Conservation (phyloP, 768 basidiomycete genomes). For the Thelephora ganbajun region DNA sequence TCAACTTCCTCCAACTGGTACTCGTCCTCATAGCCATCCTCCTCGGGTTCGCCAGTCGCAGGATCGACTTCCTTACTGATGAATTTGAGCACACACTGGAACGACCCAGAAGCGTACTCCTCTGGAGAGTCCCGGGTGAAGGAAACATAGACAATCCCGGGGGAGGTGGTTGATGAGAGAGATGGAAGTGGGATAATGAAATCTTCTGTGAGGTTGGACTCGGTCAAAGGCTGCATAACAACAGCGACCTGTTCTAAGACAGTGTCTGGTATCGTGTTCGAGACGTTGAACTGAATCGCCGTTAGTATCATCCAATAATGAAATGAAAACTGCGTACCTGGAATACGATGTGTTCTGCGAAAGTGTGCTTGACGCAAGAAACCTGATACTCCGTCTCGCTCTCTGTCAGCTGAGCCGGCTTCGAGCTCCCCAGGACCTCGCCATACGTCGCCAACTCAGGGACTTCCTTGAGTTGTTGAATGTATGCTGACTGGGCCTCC, state of each 20-base stretch:
- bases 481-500: conserved; percentile 81
- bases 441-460: conserved; percentile 83
- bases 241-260: conserved; percentile 91
- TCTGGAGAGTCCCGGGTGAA: conserved; percentile 76
- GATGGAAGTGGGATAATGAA: conserved; percentile 81
- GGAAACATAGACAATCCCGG: conserved; percentile 85
- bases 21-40: conserved; percentile 98
- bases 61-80: conserved; percentile 97
- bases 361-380: conserved; percentile 91
- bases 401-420: conserved; percentile 78
- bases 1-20: conserved; percentile 96
- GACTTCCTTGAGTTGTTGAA: conserved; percentile 71
- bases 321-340: conserved; percentile 41
- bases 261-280: conserved; percentile 92
- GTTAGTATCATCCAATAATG: not conserved
- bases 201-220: conserved; percentile 73
- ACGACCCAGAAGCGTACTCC: conserved; percentile 70
- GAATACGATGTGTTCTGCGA: conserved; percentile 92
- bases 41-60: conserved; percentile 87
- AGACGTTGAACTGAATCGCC: conserved; percentile 73
- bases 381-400: conserved; percentile 98
- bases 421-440: conserved; percentile 76
- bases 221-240: conserved; percentile 74
- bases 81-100: conserved; percentile 87
- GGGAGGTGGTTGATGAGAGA: conserved; percentile 54